Evolutionary conservation across 108 stramenopile genomes (phyloP).

Genomic region (Skeletonema menzelii): DNA sequence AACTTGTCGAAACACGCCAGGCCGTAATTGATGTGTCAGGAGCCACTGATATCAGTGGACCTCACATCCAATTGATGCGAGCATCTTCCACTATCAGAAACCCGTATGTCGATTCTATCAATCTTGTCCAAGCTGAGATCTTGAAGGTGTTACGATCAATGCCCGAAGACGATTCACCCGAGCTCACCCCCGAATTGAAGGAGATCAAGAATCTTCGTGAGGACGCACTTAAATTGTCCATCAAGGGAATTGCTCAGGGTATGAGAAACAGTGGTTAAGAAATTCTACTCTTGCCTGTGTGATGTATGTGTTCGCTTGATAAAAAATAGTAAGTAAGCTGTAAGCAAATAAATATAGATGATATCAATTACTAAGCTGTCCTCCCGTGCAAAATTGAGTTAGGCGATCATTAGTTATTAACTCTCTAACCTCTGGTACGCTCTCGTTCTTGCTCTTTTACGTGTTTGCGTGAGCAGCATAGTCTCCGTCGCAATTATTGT

Average conservation of each 20-base stretch:
- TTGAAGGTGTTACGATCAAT: slow-evolving; percentile 79
- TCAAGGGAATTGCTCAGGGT: slow-evolving; percentile 96
- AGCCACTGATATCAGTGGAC: slow-evolving; percentile 71
- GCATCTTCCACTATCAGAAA: slow-evolving; percentile 85
- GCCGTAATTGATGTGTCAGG: slow-evolving; percentile 86
- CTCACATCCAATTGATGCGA: slow-evolving; percentile 84
- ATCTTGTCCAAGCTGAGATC: slow-evolving; percentile 94
- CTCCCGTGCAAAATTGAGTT: neutral
- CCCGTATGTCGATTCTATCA: slow-evolving; percentile 97
- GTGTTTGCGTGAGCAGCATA: neutral
- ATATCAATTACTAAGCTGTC: neutral
- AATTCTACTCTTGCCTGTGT: neutral
- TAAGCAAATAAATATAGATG: neutral
- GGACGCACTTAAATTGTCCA: slow-evolving; percentile 90
- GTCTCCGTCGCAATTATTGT: neutral
- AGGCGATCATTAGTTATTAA: neutral
- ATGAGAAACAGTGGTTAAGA: slow-evolving; percentile 96
- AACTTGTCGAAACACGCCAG: slow-evolving; percentile 80
- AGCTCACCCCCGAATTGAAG: slow-evolving; percentile 48
- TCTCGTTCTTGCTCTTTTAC: neutral
- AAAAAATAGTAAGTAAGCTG: neutral
- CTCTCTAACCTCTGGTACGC: neutral
- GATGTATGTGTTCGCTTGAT: neutral
- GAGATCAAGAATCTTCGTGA: slow-evolving; percentile 57
- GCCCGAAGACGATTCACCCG: slow-evolving; percentile 62